These are phyloP conservation scores for Fusarium anguioides DNA, from an alignment of 2,329 filamentous ascomycete genomes.

Conservation along the genomic window DNA sequence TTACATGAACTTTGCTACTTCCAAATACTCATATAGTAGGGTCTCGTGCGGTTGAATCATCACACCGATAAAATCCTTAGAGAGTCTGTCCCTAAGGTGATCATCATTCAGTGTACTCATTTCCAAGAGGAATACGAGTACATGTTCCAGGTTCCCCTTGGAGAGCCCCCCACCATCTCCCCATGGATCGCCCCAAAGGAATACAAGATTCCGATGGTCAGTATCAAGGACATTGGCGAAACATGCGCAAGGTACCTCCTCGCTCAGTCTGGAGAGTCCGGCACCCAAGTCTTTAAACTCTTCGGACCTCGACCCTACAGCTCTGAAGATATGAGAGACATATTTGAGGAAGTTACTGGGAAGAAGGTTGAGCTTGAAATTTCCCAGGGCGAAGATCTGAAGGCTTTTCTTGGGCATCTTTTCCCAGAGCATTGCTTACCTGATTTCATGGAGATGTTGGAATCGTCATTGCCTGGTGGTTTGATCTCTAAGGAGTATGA, in stretches of 20 bases:
- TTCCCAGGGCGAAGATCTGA: conserved; percentile 40
- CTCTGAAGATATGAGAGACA: conserved; percentile 42
- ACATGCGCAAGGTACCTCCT: conserved; percentile 40
- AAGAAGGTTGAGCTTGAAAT: conserved; percentile 35
- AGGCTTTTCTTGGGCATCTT: conserved; percentile 33
- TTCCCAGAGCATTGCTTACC: conserved; percentile 35
- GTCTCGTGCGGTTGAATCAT: conserved; percentile 38
- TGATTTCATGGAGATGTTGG: conserved; percentile 46
- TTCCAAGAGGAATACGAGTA: conserved; percentile 38
- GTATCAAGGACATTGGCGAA: conserved; percentile 45
- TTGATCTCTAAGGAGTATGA: conserved; percentile 41
- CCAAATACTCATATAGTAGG: conserved; percentile 30
- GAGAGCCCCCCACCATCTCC: conserved; percentile 38
- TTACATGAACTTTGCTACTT: accelerated
- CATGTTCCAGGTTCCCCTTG: conserved; percentile 27
- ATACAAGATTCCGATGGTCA: conserved; percentile 48
- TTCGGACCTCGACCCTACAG: conserved; percentile 46
- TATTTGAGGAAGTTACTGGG: conserved; percentile 42
- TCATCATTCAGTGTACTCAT: conserved; percentile 36
- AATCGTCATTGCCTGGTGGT: conserved; percentile 44
- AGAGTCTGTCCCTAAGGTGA: conserved; percentile 21
- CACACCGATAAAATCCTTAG: conserved; percentile 33
- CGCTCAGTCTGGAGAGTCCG: neutral
- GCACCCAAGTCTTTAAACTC: conserved; percentile 35
- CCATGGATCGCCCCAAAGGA: conserved; percentile 42